These are phyloP conservation scores for Sporothrix luriei DNA, from an alignment of 2,329 filamentous ascomycete genomes.

Conservation along the genomic window DNA sequence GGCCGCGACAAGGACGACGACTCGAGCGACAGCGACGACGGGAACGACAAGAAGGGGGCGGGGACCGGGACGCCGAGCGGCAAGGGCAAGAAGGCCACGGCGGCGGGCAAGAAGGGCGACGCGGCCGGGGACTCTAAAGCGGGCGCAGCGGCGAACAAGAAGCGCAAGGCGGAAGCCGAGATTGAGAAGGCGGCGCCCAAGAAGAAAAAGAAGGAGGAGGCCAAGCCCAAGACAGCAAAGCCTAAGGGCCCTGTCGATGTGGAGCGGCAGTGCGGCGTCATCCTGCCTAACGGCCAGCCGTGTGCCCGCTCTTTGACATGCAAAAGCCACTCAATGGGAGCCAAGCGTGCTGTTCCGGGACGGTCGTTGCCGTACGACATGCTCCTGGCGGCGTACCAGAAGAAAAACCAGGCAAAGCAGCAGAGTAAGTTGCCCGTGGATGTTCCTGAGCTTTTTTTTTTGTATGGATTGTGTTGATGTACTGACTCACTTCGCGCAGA, in stretches of 20 bases:
- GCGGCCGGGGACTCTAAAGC: constrained; percentile 64
- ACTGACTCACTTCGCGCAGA: constrained; percentile 54
- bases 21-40: constrained; percentile 50
- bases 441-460: neutral
- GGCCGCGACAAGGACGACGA: constrained; percentile 47
- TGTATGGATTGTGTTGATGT: neutral
- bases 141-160: constrained; percentile 53
- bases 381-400: constrained; percentile 83
- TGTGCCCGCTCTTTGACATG: constrained; percentile 89
- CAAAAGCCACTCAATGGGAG: constrained; percentile 94
- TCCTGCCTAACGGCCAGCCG: constrained; percentile 78
- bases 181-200: constrained; percentile 81
- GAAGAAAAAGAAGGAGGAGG: constrained; percentile 95
- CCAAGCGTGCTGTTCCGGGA: constrained; percentile 84
- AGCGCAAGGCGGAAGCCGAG: constrained; percentile 74
- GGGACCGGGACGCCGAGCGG: constrained; percentile 35
- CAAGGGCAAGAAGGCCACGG: constrained; percentile 47
- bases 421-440: constrained; percentile 57
- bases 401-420: constrained; percentile 98
- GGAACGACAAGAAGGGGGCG: constrained; percentile 40
- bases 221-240: constrained; percentile 79
- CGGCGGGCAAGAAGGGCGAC: constrained; percentile 47
- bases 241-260: constrained; percentile 93
- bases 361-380: constrained; percentile 90
- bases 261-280: constrained; percentile 88